phyloP scores from a whole-genome alignment of 192 early-diverging fungal species.

The Thamnidium elegans region DNA sequence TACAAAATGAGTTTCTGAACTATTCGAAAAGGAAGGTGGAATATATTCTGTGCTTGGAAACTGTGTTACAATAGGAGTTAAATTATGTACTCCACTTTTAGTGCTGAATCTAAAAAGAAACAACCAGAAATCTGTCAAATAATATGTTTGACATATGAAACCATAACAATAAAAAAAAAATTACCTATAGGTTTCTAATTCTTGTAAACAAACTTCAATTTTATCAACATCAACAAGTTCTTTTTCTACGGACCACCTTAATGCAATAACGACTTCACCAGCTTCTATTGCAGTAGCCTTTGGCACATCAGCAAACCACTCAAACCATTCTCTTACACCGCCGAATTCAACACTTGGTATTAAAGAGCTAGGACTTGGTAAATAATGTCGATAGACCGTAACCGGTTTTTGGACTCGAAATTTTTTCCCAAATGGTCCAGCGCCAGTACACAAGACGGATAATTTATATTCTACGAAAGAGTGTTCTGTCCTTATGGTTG shows the following conservation, averaged over 20 bases:
- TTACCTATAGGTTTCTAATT: conserved; percentile 33
- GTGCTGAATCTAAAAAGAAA: conserved; percentile 21
- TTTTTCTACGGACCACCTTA: conserved; percentile 37
- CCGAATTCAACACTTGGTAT: conserved; percentile 26
- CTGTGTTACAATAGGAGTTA: conserved; percentile 22
- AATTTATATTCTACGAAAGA: conserved; percentile 31
- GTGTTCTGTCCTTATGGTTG: conserved; percentile 31
- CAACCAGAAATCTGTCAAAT: not conserved
- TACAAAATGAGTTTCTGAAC: conserved; percentile 36
- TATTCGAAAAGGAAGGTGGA: conserved; percentile 24
- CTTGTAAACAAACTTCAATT: conserved; percentile 29
- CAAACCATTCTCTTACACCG: conserved; percentile 33
- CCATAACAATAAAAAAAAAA: not conserved
- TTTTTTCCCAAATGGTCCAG: conserved; percentile 33
- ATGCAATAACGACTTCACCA: conserved; percentile 29
- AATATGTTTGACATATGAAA: too few relatives aligned
- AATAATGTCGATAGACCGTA: conserved; percentile 29
- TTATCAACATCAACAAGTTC: conserved; percentile 26
- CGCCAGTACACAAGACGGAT: conserved; percentile 22
- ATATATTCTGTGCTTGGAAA: conserved; percentile 29
- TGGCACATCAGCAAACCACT: conserved; percentile 31
- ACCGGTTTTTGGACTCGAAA: conserved; percentile 24
- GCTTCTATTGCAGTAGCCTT: conserved; percentile 34
- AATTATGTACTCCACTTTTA: conserved; percentile 19
- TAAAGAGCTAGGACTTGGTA: conserved; percentile 30